Percentiles rank a stretch among this genome's conserved stretches.
Evolutionary conservation across 208 protist species (phyloP).

Genomic region (Trichomonas gallinae): DNA sequence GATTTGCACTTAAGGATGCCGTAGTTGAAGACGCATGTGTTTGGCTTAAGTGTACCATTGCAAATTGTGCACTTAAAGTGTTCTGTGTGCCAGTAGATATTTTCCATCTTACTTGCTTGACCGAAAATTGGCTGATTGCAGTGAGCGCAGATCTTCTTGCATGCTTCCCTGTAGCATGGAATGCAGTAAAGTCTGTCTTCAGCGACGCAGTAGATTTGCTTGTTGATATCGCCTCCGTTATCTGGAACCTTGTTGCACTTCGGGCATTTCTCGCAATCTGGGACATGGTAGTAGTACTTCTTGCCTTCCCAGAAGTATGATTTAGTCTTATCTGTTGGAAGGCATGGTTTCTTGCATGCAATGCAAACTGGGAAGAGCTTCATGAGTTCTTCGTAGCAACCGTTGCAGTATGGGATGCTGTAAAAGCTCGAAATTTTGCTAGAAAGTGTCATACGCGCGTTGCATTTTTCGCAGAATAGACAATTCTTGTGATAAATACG

Average conservation of each 20-base stretch:
- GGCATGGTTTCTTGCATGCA: background rate
- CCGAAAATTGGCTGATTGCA: background rate
- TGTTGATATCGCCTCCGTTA: background rate
- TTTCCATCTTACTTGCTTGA: background rate
- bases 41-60: background rate
- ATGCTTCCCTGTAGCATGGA: background rate
- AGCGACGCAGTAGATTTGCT: background rate
- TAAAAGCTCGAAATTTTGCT: background rate
- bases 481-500: background rate
- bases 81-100: background rate
- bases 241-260: background rate
- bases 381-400: background rate
- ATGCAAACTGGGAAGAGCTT: background rate
- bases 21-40: background rate
- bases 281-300: background rate
- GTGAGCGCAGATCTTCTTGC: background rate
- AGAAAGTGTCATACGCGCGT: background rate
- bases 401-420: background rate
- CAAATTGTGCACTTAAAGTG: background rate
- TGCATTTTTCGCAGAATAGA: background rate
- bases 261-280: background rate
- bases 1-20: background rate
- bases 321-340: background rate
- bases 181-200: background rate
- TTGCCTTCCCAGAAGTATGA: background rate